Percentiles rank a stretch among this genome's conserved stretches.
These are phyloP conservation scores for Pestalotiopsis sp. DNA, from an alignment of 2,329 filamentous ascomycete genomes.

Conservation along the genomic window DNA sequence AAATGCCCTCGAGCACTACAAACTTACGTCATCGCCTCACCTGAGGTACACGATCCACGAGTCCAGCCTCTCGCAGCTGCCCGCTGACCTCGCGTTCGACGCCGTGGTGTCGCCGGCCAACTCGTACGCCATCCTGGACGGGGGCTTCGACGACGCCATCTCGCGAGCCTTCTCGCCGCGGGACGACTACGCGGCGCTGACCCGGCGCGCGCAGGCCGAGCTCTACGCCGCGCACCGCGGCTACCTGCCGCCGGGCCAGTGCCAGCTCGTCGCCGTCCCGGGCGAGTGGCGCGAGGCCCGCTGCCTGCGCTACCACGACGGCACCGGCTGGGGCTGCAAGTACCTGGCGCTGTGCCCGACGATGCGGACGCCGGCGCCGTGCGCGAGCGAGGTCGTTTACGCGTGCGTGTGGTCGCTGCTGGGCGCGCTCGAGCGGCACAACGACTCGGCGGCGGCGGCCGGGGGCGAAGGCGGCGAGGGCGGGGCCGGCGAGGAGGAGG, in stretches of 20 bases:
- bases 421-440: slow-evolving; percentile 49
- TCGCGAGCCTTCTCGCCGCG: slow-evolving; percentile 48
- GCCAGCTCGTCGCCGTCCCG: slow-evolving; percentile 48
- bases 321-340: slow-evolving; percentile 42
- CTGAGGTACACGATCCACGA: slow-evolving; percentile 37
- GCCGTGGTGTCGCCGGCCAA: slow-evolving; percentile 57
- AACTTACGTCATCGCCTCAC: slow-evolving; percentile 3
- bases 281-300: slow-evolving; percentile 32
- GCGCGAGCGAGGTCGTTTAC: slow-evolving; percentile 54
- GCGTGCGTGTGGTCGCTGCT: slow-evolving; percentile 56
- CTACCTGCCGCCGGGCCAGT: slow-evolving; percentile 52
- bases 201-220: slow-evolving; percentile 42
- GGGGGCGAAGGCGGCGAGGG: background rate
- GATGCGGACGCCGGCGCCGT: slow-evolving; percentile 48
- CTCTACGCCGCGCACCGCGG: slow-evolving; percentile 51
- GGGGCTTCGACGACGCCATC: slow-evolving; percentile 57
- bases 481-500: slow-evolving; percentile 10
- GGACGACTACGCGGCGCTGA: slow-evolving; percentile 49
- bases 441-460: slow-evolving; percentile 29
- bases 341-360: slow-evolving; percentile 55
- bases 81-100: slow-evolving; percentile 41
- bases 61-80: slow-evolving; percentile 39
- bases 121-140: slow-evolving; percentile 55
- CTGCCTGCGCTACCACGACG: slow-evolving; percentile 11
- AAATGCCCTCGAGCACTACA: slow-evolving; percentile 1